phyloP scores from a whole-genome alignment of 345 rosid species.

The Boechera retrofracta region DNA sequence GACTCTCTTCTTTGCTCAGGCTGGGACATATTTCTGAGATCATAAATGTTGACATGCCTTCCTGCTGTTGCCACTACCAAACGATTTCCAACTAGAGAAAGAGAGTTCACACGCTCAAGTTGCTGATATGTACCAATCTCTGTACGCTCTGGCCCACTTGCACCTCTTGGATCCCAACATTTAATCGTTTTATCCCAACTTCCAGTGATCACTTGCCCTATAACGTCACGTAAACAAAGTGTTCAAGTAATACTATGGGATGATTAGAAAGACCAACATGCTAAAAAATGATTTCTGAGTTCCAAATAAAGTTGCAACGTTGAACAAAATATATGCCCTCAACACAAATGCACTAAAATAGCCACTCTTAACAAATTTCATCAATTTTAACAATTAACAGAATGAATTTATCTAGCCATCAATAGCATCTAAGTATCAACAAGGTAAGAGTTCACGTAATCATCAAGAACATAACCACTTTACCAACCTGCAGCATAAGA shows the following conservation, averaged over 20 bases:
- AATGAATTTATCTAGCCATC: not conserved
- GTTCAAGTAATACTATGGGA: not conserved
- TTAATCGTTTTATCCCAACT: constrained; percentile 95
- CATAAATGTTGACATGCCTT: constrained; percentile 92
- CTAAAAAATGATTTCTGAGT: not conserved
- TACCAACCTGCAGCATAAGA: constrained; percentile 93
- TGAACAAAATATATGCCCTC: not conserved
- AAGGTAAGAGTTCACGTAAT: constrained; percentile 5
- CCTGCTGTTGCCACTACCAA: constrained; percentile 96
- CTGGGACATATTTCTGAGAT: constrained; percentile 91
- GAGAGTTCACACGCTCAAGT: constrained; percentile 95
- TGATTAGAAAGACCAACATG: constrained; percentile 10
- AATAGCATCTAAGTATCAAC: not conserved
- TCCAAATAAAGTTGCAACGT: constrained; percentile 8
- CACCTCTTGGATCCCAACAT: constrained; percentile 98
- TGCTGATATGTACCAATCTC: constrained; percentile 86
- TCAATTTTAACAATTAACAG: not conserved
- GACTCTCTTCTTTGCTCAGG: constrained; percentile 98
- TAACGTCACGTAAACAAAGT: constrained; percentile 25
- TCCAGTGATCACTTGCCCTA: constrained; percentile 96
- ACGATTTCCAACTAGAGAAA: constrained; percentile 90
- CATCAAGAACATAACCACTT: not conserved
- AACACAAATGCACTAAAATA: not conserved
- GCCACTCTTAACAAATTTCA: not conserved
- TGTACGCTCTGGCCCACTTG: constrained; percentile 84